phyloP scores from a whole-genome alignment of 257 asterid species.

The Plantago elongata region DNA sequence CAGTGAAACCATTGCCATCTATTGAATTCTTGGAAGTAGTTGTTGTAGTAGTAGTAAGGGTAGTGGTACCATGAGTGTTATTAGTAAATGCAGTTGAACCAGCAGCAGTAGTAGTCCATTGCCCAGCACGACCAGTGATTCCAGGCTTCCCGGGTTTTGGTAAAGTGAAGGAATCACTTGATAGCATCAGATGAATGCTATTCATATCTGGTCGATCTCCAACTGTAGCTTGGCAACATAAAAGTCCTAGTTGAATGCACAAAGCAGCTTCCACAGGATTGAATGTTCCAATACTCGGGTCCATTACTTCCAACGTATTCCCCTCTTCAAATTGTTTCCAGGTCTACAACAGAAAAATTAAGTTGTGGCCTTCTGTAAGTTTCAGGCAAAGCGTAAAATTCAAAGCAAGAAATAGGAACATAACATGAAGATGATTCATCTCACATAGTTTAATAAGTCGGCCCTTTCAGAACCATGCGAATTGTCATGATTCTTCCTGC shows the following conservation, averaged over 20 bases:
- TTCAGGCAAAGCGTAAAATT: neutral
- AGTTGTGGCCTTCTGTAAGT: neutral
- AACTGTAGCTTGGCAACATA: conserved; percentile 76
- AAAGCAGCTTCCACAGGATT: conserved; percentile 49
- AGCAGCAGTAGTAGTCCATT: conserved; percentile 39
- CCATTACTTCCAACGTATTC: conserved; percentile 47
- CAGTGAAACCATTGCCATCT: conserved; percentile 28
- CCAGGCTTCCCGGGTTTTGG: conserved; percentile 78
- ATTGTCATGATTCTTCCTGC: conserved; percentile 58
- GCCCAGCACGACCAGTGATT: conserved; percentile 59
- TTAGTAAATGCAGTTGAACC: conserved; percentile 43
- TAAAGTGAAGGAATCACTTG: conserved; percentile 57
- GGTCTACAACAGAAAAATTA: conserved; percentile 35
- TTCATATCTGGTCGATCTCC: conserved; percentile 75
- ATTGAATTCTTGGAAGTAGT: conserved; percentile 36
- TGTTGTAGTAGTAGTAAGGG: conserved; percentile 33
- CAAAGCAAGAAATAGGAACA: neutral
- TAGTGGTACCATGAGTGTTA: conserved; percentile 34
- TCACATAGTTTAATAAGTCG: conserved; percentile 71
- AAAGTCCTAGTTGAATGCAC: conserved; percentile 66
- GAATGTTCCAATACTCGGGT: conserved; percentile 36
- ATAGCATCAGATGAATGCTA: conserved; percentile 49
- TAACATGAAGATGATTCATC: conserved; percentile 17
- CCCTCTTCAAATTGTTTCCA: conserved; percentile 53
- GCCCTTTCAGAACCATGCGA: conserved; percentile 49